Evolutionary conservation across 2,329 filamentous ascomycete species (phyloP).

Genomic region (Diaporthe humulicola): DNA sequence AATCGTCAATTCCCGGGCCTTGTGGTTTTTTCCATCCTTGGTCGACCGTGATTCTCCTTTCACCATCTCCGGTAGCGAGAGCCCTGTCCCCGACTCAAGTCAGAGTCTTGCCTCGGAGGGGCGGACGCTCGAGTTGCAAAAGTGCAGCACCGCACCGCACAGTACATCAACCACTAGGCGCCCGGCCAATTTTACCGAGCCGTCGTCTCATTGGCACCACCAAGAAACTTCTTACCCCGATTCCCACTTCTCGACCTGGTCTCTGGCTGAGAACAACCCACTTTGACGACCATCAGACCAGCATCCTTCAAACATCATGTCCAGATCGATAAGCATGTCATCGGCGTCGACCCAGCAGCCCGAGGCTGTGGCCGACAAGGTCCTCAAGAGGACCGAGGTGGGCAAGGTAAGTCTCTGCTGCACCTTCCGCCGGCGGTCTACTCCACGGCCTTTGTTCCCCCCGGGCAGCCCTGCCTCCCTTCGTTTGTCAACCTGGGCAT

Average conservation of each 20-base stretch:
- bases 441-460: conserved; percentile 24
- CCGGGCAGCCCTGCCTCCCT: conserved; percentile 12
- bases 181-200: conserved; percentile 34
- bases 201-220: conserved; percentile 35
- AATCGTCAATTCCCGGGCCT: conserved; percentile 13
- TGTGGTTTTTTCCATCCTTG: not conserved
- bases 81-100: conserved; percentile 13
- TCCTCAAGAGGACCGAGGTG: conserved; percentile 80
- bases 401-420: conserved; percentile 71
- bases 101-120: conserved; percentile 8
- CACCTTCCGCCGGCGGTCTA: not conserved
- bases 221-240: conserved; percentile 39
- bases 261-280: conserved; percentile 28
- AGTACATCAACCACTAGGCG: conserved; percentile 32
- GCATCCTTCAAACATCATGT: conserved; percentile 37
- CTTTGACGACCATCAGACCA: conserved; percentile 30
- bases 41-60: conserved; percentile 12
- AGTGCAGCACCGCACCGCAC: conserved; percentile 15
- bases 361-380: conserved; percentile 75
- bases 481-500: conserved; percentile 16
- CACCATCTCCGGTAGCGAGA: conserved; percentile 12
- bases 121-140: conserved; percentile 31
- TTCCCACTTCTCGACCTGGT: conserved; percentile 38
- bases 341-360: conserved; percentile 74
- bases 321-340: conserved; percentile 62